Evolutionary conservation across 108 stramenopile species (phyloP).

Genomic region (Cyclotella distinguenda): DNA sequence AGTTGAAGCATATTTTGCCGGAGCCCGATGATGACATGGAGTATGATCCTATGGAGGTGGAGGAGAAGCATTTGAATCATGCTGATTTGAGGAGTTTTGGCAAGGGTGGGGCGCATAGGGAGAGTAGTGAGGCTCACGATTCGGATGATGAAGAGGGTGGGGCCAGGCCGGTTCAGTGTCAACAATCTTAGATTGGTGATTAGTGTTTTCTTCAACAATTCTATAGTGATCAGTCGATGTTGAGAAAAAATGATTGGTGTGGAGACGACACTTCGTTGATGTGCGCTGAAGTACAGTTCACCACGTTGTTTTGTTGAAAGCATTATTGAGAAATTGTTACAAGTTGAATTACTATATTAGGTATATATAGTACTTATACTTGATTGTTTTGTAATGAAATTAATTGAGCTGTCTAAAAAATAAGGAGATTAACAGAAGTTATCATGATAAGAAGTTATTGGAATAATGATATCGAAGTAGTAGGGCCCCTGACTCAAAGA

Average conservation of each 20-base stretch:
- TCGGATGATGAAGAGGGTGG: slow-evolving; percentile 84
- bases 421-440: no score
- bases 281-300: no score
- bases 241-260: no score
- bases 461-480: background rate
- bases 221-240: background rate
- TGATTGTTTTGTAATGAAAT: no score
- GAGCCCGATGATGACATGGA: slow-evolving; percentile 67
- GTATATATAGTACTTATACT: no score
- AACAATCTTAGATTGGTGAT: slow-evolving; percentile 89
- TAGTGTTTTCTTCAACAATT: no score
- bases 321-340: no score
- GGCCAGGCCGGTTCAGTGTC: slow-evolving; percentile 79
- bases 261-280: no score
- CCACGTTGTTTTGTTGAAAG: no score
- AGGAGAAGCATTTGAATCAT: slow-evolving; percentile 80
- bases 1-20: slow-evolving; percentile 65
- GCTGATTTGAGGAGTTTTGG: slow-evolving; percentile 91
- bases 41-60: slow-evolving; percentile 88
- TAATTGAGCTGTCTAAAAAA: no score
- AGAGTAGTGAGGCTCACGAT: slow-evolving; percentile 65
- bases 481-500: background rate
- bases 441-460: background rate
- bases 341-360: no score
- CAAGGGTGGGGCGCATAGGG: slow-evolving; percentile 71